Percentiles rank a stretch among this genome's conserved stretches.
Conservation (phyloP, 495 filamentous ascomycete species). For the Xylaria scruposa region DNA sequence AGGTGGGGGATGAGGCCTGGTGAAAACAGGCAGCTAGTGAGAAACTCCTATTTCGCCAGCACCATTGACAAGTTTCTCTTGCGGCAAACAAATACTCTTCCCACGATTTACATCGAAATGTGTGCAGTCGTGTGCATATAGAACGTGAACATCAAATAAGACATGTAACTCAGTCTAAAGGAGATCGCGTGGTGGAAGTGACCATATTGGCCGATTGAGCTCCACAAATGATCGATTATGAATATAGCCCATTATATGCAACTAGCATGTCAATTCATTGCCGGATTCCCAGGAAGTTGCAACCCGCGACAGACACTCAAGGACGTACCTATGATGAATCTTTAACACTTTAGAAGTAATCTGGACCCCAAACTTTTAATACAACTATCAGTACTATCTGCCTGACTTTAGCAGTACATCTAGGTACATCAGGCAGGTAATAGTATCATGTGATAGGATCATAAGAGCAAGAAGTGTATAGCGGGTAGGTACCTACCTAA, state of each 20-base stretch:
- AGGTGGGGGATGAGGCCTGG: not conserved
- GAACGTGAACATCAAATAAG: conserved; percentile 1
- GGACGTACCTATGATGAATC: not conserved
- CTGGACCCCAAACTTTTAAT: not conserved
- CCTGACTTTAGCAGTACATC: not conserved
- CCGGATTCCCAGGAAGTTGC: not conserved
- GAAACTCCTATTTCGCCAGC: conserved; percentile 13
- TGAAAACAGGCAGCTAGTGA: not conserved
- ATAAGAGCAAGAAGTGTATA: not conserved
- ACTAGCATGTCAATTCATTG: not conserved
- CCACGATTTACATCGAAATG: not conserved
- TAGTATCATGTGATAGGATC: conserved; percentile 2
- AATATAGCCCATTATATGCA: not conserved
- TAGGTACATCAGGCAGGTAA: not conserved
- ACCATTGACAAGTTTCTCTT: not conserved
- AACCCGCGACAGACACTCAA: not conserved
- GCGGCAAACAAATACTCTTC: not conserved
- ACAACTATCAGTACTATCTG: not conserved
- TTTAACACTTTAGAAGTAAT: not conserved
- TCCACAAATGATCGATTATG: not conserved
- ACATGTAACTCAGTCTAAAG: not conserved
- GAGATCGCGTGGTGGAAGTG: conserved; percentile 7
- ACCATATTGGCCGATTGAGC: not conserved
- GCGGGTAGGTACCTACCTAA: too few species aligned
- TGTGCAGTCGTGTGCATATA: not conserved